Percentiles rank a stretch among this genome's conserved stretches.
These are phyloP conservation scores for Aspergillus sojae DNA, from an alignment of 2,329 filamentous ascomycete genomes.

Conservation along the genomic window DNA sequence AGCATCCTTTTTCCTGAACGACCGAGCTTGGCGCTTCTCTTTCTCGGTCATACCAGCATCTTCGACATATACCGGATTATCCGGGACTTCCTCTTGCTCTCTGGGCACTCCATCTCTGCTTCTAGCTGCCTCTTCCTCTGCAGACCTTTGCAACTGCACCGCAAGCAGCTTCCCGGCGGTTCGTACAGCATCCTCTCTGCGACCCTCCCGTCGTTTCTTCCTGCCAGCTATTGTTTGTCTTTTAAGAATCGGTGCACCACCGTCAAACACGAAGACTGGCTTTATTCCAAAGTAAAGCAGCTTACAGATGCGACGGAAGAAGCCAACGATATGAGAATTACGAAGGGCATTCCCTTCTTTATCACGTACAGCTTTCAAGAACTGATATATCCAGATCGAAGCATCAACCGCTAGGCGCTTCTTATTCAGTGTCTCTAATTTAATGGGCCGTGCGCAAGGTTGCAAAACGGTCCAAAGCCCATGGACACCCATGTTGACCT, in stretches of 20 bases:
- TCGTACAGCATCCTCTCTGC: constrained; percentile 86
- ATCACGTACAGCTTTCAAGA: constrained; percentile 96
- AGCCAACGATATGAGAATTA: constrained; percentile 94
- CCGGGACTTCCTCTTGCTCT: constrained; percentile 68
- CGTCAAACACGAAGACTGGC: constrained; percentile 97
- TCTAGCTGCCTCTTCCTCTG: constrained; percentile 79
- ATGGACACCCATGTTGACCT: constrained; percentile 82
- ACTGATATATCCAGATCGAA: constrained; percentile 99
- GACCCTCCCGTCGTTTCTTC: constrained; percentile 79
- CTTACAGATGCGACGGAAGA: constrained; percentile 98
- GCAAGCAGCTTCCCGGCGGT: constrained; percentile 91
- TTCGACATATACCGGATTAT: constrained; percentile 84
- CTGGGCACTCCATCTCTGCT: constrained; percentile 52
- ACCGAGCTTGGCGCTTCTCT: constrained; percentile 72
- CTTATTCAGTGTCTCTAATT: constrained; percentile 92
- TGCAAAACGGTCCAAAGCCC: constrained; percentile 96
- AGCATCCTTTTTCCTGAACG: constrained; percentile 88
- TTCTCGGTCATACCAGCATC: constrained; percentile 79
- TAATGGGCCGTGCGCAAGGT: constrained; percentile 92
- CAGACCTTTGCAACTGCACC: constrained; percentile 88
- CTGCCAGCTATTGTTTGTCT: constrained; percentile 82
- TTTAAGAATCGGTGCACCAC: constrained; percentile 88
- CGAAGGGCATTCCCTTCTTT: constrained; percentile 96
- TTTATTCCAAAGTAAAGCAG: constrained; percentile 94
- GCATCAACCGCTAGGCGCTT: constrained; percentile 97